Base-by-base conservation (phyloP, 2,329 filamentous ascomycete species). In the Alternaria sp. region DNA sequence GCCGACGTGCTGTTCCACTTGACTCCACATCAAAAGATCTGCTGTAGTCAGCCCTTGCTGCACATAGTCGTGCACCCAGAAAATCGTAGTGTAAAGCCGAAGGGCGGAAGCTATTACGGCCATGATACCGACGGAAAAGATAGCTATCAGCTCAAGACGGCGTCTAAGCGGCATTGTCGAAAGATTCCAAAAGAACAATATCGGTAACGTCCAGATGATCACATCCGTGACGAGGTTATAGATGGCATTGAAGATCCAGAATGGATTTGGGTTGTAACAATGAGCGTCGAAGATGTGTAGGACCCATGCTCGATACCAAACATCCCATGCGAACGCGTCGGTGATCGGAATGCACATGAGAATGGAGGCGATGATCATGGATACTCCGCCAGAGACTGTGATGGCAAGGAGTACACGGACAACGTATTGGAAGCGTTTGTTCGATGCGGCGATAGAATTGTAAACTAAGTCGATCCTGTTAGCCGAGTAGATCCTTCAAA, bases 131-230 rank as follows among this genome's bases (percentile, higher is more conserved):
- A 78, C 64, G 18, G 75, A 75, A 67, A 78, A 78, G 50, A 75
- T 76, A 37, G 66, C 73, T 9, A 71, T 43, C n/a, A 89, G 79
- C 2, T 84, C 86, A 14, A 85, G 71, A 67, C 87, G 86, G 53
- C 85, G 83, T 5, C 79, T 77, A 0, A 66, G 64, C 0, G 83
- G 82, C 45, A 87, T 84, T 26, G 54, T 67, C 58, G 82, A 80
- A 1, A 87, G 78, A 5, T 78, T 79, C 2, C 80, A 70, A 55
- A 85, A 76, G 68, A 85, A 79, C 2, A 81, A 77, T 5, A 84
- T 78, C 0, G 83, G 83, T 3, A 84, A 67, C 6, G 80, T 60
- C 54, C 83, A 82, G 64, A 84, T 80, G 6, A 82, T 61, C 15
- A 77, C 64, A 61, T 83, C 81, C 21, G 81, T 82, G 11, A 73